Conservation (phyloP, 768 basidiomycete genomes). For the Pleurotus platypus region DNA sequence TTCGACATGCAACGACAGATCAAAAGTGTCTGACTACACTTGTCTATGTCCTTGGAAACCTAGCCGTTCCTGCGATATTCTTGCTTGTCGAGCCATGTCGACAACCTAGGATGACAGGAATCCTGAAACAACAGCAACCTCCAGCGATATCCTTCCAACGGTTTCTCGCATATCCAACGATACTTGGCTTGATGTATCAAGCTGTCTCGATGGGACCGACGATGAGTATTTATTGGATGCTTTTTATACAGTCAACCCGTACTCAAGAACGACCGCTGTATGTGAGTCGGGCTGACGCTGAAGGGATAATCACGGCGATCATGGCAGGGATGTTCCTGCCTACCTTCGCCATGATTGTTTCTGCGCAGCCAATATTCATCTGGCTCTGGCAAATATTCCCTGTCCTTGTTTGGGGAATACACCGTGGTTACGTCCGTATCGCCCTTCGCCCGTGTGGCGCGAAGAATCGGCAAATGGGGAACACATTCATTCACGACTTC, state of each 20-base stretch:
- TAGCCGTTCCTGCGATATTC: not conserved
- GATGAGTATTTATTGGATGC: not conserved
- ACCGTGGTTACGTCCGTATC: not conserved
- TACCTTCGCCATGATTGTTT: not conserved
- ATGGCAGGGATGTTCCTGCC: not conserved
- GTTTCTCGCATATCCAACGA: not conserved
- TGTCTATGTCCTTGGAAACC: not conserved
- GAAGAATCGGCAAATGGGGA: not conserved
- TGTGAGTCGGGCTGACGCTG: not conserved
- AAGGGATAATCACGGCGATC: not conserved
- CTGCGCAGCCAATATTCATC: not conserved
- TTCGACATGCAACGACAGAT: not conserved
- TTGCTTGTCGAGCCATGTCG: not conserved
- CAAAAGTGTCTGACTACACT: not conserved
- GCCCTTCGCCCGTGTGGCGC: not conserved
- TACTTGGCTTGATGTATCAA: not conserved
- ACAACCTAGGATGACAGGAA: not conserved
- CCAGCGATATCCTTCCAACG: not conserved
- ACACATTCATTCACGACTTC: not conserved
- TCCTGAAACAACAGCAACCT: not conserved
- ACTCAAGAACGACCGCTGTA: not conserved
- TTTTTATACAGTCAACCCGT: not conserved
- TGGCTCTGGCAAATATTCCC: slow-evolving; percentile 1
- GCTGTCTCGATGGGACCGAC: not conserved
- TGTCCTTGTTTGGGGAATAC: not conserved